Conservation (phyloP, 2,329 filamentous ascomycete species). For the Colletotrichum theobromicola region DNA sequence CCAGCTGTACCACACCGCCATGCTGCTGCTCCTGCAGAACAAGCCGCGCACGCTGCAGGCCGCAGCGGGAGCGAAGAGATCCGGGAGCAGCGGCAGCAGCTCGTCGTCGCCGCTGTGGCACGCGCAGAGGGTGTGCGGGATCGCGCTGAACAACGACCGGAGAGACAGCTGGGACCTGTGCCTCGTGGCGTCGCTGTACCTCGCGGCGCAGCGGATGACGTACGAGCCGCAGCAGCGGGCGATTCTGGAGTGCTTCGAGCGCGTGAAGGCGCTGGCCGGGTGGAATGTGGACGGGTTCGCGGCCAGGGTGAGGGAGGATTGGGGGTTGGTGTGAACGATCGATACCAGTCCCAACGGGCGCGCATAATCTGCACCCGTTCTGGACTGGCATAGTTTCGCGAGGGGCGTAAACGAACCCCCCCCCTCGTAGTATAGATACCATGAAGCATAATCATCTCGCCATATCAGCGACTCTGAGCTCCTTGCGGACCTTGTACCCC, state of each 20-base stretch:
- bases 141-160: constrained; percentile 50
- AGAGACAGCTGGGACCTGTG: constrained; percentile 52
- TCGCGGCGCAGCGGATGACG: constrained; percentile 51
- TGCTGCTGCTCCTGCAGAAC: constrained; percentile 55
- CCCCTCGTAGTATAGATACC: neutral
- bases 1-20: constrained; percentile 62
- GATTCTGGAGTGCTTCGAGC: constrained; percentile 43
- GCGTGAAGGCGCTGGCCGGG: constrained; percentile 43
- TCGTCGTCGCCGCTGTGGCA: constrained; percentile 51
- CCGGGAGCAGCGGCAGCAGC: neutral
- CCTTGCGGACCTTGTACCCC: constrained; percentile 38
- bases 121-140: constrained; percentile 52
- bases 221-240: constrained; percentile 51
- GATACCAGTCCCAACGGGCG: neutral
- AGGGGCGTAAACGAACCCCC: neutral
- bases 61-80: constrained; percentile 31
- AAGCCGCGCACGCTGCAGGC: constrained; percentile 48
- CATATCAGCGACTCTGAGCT: neutral
- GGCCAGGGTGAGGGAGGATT: constrained; percentile 29
- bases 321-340: constrained; percentile 20
- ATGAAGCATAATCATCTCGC: neutral
- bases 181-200: constrained; percentile 49
- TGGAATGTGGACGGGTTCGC: constrained; percentile 38
- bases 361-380: too few relatives aligned
- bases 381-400: neutral